A percentile compares a stretch with the other conserved stretches of the same genome.
phyloP scores from a whole-genome alignment of 176 grass and related monocot species.

The Aegilops longissima region DNA sequence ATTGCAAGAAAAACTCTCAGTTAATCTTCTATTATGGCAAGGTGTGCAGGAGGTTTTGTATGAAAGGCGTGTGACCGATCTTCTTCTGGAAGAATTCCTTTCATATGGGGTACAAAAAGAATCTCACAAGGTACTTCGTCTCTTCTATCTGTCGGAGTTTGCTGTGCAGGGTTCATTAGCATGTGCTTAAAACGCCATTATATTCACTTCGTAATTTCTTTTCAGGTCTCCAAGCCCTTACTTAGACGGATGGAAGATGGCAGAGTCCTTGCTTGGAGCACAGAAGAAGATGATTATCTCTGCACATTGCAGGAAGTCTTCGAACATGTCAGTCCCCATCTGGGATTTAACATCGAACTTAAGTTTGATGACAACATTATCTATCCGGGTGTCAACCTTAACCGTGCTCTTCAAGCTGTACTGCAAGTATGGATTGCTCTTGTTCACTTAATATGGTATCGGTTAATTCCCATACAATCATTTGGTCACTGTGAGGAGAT shows the following conservation, averaged over 20 bases:
- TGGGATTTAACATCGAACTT: slow-evolving; percentile 93
- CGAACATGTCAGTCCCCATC: slow-evolving; percentile 50
- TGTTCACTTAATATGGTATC: neutral
- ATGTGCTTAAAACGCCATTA: neutral
- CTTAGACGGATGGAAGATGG: slow-evolving; percentile 73
- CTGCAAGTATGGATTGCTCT: slow-evolving; percentile 47
- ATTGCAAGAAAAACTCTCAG: neutral
- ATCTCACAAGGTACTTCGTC: slow-evolving; percentile 41
- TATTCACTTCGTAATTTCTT: neutral
- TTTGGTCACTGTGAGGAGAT: slow-evolving; percentile 10
- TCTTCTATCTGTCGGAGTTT: neutral
- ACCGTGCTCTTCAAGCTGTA: slow-evolving; percentile 44
- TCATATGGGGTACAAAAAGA: slow-evolving; percentile 76
- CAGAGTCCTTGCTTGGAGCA: slow-evolving; percentile 55
- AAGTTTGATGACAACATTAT: slow-evolving; percentile 76
- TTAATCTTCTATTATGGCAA: slow-evolving; percentile 14
- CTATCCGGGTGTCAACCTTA: slow-evolving; percentile 59
- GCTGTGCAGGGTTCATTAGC: neutral
- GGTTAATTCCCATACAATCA: neutral
- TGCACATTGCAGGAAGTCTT: slow-evolving; percentile 89
- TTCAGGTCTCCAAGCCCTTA: slow-evolving; percentile 70
- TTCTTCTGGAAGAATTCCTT: slow-evolving; percentile 77
- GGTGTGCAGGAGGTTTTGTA: slow-evolving; percentile 44
- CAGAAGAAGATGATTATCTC: slow-evolving; percentile 62
- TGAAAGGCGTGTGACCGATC: slow-evolving; percentile 68